These are phyloP conservation scores for Blastocystis sp. DNA, from an alignment of 352 stramenopile species.

Conservation along the genomic window DNA sequence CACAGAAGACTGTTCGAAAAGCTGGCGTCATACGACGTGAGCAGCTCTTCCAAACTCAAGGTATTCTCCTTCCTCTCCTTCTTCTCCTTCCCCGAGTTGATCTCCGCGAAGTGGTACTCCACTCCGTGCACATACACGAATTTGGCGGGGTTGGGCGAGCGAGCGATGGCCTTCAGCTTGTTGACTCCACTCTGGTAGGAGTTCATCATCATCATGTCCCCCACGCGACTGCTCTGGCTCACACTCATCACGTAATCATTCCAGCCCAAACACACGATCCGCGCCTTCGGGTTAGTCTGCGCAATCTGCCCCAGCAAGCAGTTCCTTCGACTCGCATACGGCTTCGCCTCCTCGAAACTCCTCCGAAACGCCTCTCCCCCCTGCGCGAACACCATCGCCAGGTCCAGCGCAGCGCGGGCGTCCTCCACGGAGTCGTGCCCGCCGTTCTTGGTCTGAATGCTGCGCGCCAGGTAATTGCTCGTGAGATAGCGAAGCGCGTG, in stretches of 20 bases:
- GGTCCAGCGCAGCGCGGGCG: constrained; percentile 30
- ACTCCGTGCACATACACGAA: constrained; percentile 48
- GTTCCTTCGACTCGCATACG: background rate
- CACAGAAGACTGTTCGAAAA: constrained; percentile 51
- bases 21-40: background rate
- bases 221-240: constrained; percentile 15
- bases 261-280: constrained; percentile 50
- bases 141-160: background rate
- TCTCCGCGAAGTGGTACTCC: constrained; percentile 51
- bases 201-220: constrained; percentile 63
- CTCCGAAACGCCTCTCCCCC: constrained; percentile 15
- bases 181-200: background rate
- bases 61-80: background rate
- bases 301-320: constrained; percentile 34
- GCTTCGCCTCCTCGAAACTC: background rate
- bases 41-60: constrained; percentile 26
- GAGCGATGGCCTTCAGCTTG: background rate
- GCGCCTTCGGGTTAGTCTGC: constrained; percentile 13
- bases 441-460: constrained; percentile 5
- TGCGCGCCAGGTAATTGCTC: constrained; percentile 6
- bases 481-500: constrained; percentile 42
- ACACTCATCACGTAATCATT: constrained; percentile 67
- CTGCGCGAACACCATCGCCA: background rate
- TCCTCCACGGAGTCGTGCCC: constrained; percentile 47
- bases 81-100: background rate